Evolutionary conservation across 2,329 filamentous ascomycete genomes (phyloP).

Genomic region (Microascus cirrosus): DNA sequence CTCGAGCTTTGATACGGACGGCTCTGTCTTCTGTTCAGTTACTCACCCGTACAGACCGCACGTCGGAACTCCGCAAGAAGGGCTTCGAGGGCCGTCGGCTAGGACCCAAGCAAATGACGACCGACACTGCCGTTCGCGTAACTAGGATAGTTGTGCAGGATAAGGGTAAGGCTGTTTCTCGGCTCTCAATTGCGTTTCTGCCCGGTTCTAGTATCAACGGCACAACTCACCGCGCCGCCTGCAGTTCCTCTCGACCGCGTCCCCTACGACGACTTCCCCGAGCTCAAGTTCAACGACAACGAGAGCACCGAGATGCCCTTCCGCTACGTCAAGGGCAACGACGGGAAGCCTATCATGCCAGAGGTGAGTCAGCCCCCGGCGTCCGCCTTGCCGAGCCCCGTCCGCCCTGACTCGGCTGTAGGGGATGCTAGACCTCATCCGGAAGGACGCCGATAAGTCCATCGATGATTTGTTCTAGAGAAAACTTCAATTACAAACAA

Average conservation of each 20-base stretch:
- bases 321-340: slow-evolving; percentile 70
- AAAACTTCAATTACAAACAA: neutral
- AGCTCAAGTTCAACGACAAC: slow-evolving; percentile 79
- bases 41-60: slow-evolving; percentile 54
- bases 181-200: neutral
- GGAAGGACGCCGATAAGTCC: slow-evolving; percentile 85
- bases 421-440: slow-evolving; percentile 93
- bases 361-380: slow-evolving; percentile 42
- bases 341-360: slow-evolving; percentile 83
- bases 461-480: slow-evolving; percentile 70
- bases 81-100: slow-evolving; percentile 80
- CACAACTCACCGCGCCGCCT: neutral
- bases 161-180: slow-evolving; percentile 45
- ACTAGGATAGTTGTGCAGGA: slow-evolving; percentile 82
- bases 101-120: slow-evolving; percentile 95
- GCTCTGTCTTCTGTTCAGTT: neutral
- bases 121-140: slow-evolving; percentile 89
- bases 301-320: slow-evolving; percentile 98
- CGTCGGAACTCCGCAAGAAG: slow-evolving; percentile 88
- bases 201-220: neutral
- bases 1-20: neutral
- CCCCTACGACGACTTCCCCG: slow-evolving; percentile 75
- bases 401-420: slow-evolving; percentile 19
- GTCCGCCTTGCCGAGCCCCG: neutral
- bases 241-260: slow-evolving; percentile 69